Base-by-base conservation (phyloP, 192 early-diverging fungal genomes). In the Tieghemiomyces parasiticus region DNA sequence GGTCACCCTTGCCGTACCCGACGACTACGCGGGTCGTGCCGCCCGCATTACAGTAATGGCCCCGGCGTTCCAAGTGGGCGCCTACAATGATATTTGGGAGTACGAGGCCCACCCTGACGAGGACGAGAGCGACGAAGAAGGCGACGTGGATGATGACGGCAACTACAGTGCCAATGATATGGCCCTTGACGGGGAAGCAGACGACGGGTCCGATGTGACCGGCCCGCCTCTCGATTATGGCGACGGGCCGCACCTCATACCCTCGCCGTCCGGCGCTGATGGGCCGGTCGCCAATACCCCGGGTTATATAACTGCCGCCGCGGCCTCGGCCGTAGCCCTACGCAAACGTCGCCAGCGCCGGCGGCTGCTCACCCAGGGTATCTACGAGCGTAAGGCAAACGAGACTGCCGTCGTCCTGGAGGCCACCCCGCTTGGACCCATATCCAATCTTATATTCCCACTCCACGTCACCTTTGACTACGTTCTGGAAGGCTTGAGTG, bases 31-130 rank as follows among this genome's bases (percentile, higher is more conserved):
- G 30, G n/a, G 49, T 56, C 47, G 47, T 19, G 46, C 9, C 26
- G 45, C 54, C 30, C 34, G 14, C 12, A 77, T 87, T 2, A 72
- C 75, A 9, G 65, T 89, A 12, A 58, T 81, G 35, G 78, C 85
- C 0, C 77, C 81, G 32, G 62, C 63, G 29, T 90, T 93, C 63
- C 72, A 75, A 20, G 69, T 93, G 30, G 72, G 78, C 25, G 78
- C 87, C 9, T 87, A 80, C 60, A 83, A 86, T 46, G 90, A 87
- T 63, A 77, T 85, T 31, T 86, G 83, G 77, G 88, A 88, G 61
- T 89, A 89, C 46, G 88, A 89, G 26, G 82, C 82, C 24, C n/a
- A n/a, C n/a, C n/a, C n/a, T n/a, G 67, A 62, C 26, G 65, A 71
- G 3, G 67, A 71, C 30, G 72, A 71, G 38, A 65, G 59, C 20